Percentiles rank a stretch among this genome's conserved stretches.
These are phyloP conservation scores for Candida odintsovae DNA, from an alignment of 805 yeast species.

Conservation along the genomic window DNA sequence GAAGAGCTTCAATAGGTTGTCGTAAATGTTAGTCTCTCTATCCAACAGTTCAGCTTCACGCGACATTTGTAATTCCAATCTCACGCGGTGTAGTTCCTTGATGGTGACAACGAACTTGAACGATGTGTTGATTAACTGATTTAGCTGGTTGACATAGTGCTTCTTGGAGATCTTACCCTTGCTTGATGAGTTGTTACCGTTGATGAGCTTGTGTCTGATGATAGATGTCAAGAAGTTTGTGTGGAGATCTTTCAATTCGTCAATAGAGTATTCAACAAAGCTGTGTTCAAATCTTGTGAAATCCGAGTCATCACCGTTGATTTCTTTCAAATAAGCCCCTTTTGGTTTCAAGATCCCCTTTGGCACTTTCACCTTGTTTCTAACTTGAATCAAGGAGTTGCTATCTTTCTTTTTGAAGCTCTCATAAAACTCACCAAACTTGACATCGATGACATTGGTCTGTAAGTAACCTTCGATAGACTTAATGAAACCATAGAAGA, in stretches of 20 bases:
- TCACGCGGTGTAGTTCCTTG: constrained; percentile 31
- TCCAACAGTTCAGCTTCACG: constrained; percentile 22
- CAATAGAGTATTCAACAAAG: constrained; percentile 36
- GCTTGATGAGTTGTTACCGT: constrained; percentile 19
- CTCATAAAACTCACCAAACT: constrained; percentile 24
- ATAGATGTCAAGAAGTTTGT: constrained; percentile 29
- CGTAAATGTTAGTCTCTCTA: constrained; percentile 26
- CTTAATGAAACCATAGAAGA: constrained; percentile 26
- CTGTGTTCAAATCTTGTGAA: constrained; percentile 6
- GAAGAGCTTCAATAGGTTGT: constrained; percentile 35
- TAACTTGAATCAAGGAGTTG: constrained; percentile 4
- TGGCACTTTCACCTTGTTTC: constrained; percentile 22
- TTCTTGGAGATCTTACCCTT: constrained; percentile 33
- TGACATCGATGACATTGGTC: constrained; percentile 27
- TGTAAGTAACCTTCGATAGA: constrained; percentile 28
- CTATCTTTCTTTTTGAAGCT: constrained; percentile 15
- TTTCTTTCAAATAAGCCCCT: constrained; percentile 13
- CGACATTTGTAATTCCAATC: constrained; percentile 19
- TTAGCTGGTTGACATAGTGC: constrained; percentile 37
- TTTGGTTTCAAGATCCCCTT: constrained; percentile 28
- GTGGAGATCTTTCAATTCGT: constrained; percentile 38
- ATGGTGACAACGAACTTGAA: constrained; percentile 34
- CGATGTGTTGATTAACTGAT: constrained; percentile 30
- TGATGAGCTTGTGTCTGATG: constrained; percentile 31
- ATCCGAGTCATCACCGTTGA: constrained; percentile 9